These are phyloP conservation scores for Diddensiella caesifluorescens DNA, from an alignment of 805 yeast species.

Conservation along the genomic window DNA sequence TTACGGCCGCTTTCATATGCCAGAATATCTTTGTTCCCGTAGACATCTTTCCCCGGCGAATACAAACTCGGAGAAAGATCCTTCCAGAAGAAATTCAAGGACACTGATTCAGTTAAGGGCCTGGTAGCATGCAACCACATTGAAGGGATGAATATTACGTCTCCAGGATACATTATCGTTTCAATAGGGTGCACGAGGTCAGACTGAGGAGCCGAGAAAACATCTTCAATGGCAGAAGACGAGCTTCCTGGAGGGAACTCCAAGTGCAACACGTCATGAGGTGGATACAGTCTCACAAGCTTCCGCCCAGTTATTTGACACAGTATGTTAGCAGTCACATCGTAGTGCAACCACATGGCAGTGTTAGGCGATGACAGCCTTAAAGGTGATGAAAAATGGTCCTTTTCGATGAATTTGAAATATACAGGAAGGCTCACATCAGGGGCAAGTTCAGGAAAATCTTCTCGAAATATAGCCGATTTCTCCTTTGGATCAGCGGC, in stretches of 20 bases:
- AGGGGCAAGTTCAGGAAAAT: conserved; percentile 29
- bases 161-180: conserved; percentile 34
- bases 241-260: conserved; percentile 32
- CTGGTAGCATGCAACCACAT: conserved; percentile 37
- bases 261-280: conserved; percentile 29
- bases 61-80: conserved; percentile 27
- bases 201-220: conserved; percentile 23
- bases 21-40: conserved; percentile 35
- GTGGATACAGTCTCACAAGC: conserved; percentile 33
- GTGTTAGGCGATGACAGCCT: conserved; percentile 33
- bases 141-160: conserved; percentile 34
- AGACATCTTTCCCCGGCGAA: conserved; percentile 33
- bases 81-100: conserved; percentile 35
- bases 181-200: conserved; percentile 28
- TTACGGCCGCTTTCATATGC: conserved; percentile 33
- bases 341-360: conserved; percentile 36
- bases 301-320: conserved; percentile 34
- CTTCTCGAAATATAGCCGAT: conserved; percentile 28
- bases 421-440: conserved; percentile 32
- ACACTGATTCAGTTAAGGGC: conserved; percentile 30
- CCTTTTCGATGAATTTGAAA: conserved; percentile 19
- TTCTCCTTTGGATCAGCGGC: conserved; percentile 27
- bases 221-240: conserved; percentile 31
- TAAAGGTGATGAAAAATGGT: conserved; percentile 33
- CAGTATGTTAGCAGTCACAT: conserved; percentile 35